A percentile compares a stretch with the other conserved stretches of the same genome.
Conservation (phyloP, 2,329 filamentous ascomycete species). For the Epichloe hybrida region DNA sequence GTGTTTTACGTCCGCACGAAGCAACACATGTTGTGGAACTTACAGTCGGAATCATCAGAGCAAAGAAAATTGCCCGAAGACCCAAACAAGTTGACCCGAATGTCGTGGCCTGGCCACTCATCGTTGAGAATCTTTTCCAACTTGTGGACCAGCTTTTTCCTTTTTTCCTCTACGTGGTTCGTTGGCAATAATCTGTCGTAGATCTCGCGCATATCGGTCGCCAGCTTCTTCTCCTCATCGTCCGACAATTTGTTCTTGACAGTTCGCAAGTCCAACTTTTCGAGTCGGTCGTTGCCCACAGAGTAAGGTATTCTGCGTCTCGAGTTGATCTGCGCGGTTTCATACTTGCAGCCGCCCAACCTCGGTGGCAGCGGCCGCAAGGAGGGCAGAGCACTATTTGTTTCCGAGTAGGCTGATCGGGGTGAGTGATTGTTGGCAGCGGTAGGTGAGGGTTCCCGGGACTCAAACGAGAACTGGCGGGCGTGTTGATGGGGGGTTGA, state of each 20-base stretch:
- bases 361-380: slow-evolving; percentile 49
- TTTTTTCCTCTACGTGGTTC: slow-evolving; percentile 60
- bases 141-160: slow-evolving; percentile 69
- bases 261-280: slow-evolving; percentile 56
- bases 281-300: slow-evolving; percentile 66
- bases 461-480: slow-evolving; percentile 67
- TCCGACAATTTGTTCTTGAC: slow-evolving; percentile 57
- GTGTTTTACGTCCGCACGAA: neutral
- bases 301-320: slow-evolving; percentile 86
- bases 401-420: slow-evolving; percentile 80
- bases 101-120: slow-evolving; percentile 83
- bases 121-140: slow-evolving; percentile 77
- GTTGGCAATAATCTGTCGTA: slow-evolving; percentile 80
- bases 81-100: slow-evolving; percentile 89
- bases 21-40: slow-evolving; percentile 18
- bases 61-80: slow-evolving; percentile 92
- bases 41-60: slow-evolving; percentile 92
- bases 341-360: slow-evolving; percentile 64
- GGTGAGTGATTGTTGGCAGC: slow-evolving; percentile 70
- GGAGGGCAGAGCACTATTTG: slow-evolving; percentile 59
- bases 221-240: slow-evolving; percentile 62
- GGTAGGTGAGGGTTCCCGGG: slow-evolving; percentile 66
- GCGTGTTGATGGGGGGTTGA: slow-evolving; percentile 86
- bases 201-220: slow-evolving; percentile 69
- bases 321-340: slow-evolving; percentile 70